Evolutionary conservation across 768 basidiomycete species (phyloP), one percentile per base, ranked within the genome.

Genomic region (Infundibulicybe gibba): DNA sequence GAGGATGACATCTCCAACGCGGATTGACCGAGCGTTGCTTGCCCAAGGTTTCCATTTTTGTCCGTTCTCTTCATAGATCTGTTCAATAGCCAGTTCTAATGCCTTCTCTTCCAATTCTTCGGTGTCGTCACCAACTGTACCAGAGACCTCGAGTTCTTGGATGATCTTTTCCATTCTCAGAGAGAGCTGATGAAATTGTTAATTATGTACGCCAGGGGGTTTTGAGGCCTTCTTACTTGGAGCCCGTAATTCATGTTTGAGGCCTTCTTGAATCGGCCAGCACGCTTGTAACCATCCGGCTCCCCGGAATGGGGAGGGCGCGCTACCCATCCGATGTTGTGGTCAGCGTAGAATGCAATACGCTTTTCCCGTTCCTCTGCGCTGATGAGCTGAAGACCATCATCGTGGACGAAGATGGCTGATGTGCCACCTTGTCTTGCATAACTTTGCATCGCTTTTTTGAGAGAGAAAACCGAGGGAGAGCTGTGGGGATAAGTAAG

Each of bases 191-290:
- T 76, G 21, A 14, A 44, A 34, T 51, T 43, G 38, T 50, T 41
- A 34, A 42, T n/a, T 32, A 44, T 41, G 11, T n/a, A 16, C 0
- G 21, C 11, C 5, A 20, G 9, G 3, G n/a, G 1, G 14, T 25
- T 1, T 15, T 1, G 32, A 37, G 32, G 50, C 25, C 8, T 31
- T 42, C 63, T 54, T 50, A 74, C 71, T 50, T 69, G 64, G 13
- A 76, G 71, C 0, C 84, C 88, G 56, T 83, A 90, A 60, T 92
- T 94, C 87, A 94, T 89, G 64, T 94, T 94, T 2, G 81, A 83
- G 1, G 88, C 88, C 64, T 94, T 94, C 74, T 94, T 92, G 79
- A 94, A 94, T 13, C 90, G 79, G 35, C 90, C 91, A 25, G 87
- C 87, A 41, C 90, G 86, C 50, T 85, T 77, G 71, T 80, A 90